phyloP scores from a whole-genome alignment of 306 rosid species.

The Malus orientalis region DNA sequence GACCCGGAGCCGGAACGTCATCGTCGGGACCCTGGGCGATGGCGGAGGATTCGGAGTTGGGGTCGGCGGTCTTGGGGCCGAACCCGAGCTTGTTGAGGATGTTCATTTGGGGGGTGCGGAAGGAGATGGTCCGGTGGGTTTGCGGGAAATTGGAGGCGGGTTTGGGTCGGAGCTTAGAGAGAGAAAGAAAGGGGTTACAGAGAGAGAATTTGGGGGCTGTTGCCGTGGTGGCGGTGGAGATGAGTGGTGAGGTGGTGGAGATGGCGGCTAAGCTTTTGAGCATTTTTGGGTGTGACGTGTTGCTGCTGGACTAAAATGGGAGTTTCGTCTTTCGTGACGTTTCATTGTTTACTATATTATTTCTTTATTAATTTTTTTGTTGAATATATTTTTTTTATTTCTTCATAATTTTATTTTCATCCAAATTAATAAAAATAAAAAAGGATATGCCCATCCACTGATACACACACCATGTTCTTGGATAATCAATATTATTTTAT shows the following conservation, averaged over 20 bases:
- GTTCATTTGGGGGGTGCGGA: constrained; percentile 56
- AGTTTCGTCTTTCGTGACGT: background rate
- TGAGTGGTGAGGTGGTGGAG: constrained; percentile 27
- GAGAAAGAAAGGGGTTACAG: constrained; percentile 23
- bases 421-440: too few relatives aligned
- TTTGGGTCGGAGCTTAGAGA: constrained; percentile 9
- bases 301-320: background rate
- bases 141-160: constrained; percentile 30
- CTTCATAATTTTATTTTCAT: background rate
- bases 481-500: background rate
- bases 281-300: constrained; percentile 41
- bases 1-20: constrained; percentile 72
- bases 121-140: constrained; percentile 25
- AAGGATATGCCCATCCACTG: too few relatives aligned
- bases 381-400: background rate
- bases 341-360: background rate
- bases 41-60: constrained; percentile 43
- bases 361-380: background rate
- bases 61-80: constrained; percentile 46
- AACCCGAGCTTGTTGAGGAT: constrained; percentile 67
- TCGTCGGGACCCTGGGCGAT: constrained; percentile 78
- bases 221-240: constrained; percentile 28
- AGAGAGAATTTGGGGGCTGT: constrained; percentile 35
- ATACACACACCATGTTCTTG: background rate
- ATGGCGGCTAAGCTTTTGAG: constrained; percentile 45